Evolutionary conservation across 2,329 filamentous ascomycete species (phyloP).

Genomic region (Penicillium nordicum): DNA sequence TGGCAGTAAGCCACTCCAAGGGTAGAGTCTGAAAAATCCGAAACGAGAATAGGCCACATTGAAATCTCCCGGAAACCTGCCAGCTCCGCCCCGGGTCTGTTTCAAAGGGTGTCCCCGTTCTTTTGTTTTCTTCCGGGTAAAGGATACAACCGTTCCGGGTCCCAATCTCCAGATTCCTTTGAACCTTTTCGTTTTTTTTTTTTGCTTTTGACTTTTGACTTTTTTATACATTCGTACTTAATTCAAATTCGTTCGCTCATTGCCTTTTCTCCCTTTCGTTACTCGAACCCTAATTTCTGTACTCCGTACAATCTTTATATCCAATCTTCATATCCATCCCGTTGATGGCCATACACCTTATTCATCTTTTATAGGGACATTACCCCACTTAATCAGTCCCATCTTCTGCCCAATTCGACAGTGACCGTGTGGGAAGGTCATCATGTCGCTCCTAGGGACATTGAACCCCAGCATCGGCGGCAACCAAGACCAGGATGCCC

Average conservation of each 20-base stretch:
- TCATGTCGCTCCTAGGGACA: conserved; percentile 36
- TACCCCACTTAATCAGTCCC: background rate
- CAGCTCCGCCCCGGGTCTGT: conserved; percentile 4
- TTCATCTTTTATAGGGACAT: background rate
- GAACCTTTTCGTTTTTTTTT: too few species aligned
- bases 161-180: background rate
- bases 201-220: background rate
- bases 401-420: background rate
- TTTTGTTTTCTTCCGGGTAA: background rate
- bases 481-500: background rate
- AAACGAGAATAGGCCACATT: background rate
- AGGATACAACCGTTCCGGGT: background rate
- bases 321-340: background rate
- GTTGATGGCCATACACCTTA: background rate
- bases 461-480: conserved; percentile 30
- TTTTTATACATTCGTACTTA: background rate
- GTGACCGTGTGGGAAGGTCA: conserved; percentile 11
- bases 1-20: background rate
- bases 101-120: background rate
- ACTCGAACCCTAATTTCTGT: background rate
- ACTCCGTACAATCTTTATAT: background rate
- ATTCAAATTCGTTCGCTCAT: background rate
- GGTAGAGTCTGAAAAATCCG: background rate
- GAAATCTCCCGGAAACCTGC: background rate
- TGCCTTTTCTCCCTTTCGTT: background rate